Base-by-base conservation (phyloP, 441 rosid species). In the Gossypium aridum region DNA sequence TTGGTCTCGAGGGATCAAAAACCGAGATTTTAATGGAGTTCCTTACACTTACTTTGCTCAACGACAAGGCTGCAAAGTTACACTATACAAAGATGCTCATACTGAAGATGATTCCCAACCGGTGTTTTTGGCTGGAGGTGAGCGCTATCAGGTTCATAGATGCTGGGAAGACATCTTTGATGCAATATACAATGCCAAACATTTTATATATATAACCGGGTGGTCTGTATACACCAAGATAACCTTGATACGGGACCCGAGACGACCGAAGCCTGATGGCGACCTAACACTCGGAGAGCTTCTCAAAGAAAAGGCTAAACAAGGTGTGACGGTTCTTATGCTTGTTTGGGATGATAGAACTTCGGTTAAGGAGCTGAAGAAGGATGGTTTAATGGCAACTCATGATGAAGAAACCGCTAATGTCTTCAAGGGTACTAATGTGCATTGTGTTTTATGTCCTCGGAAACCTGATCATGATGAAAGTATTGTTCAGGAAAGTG, bases 161-260 rank as follows among this genome's bases (percentile, higher is more conserved):
- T 87, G 91, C 53, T 89, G 91, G 93, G 93, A 89, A 82, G 91
- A 86, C 17, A 84, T 89, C 7, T 89, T 86, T 4, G 82, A 86
- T 16, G 84, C 87, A 1, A 84, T 89, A 34, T 60, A 39, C 45
- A 66, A 82, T 0, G 89, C 91, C 0, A 73, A 78, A n/a, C 82
- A 87, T 75, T 78, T 89, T 8, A 80, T 87, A 54, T 89, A 89
- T 70, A 81, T 87, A 8, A 74, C 89, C 0, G 93, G 93, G 0
- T 89, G 93, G 93, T 86, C 91, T 0, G 79, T 89, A 0, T 26
- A 79, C 60, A 25, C 87, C 12, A 16, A 75, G 26, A 70, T 86
- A n/a, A 72, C 83, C 14, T 68, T 89, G 80, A 59, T 86, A 0
- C 80, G 93, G 66, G 91, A 89, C 71, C 83, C 83, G 0, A 56